Evolutionary conservation across 2,329 filamentous ascomycete genomes (phyloP), one percentile per base, ranked within the genome.

Genomic region (Hymenoscyphus scutula): DNA sequence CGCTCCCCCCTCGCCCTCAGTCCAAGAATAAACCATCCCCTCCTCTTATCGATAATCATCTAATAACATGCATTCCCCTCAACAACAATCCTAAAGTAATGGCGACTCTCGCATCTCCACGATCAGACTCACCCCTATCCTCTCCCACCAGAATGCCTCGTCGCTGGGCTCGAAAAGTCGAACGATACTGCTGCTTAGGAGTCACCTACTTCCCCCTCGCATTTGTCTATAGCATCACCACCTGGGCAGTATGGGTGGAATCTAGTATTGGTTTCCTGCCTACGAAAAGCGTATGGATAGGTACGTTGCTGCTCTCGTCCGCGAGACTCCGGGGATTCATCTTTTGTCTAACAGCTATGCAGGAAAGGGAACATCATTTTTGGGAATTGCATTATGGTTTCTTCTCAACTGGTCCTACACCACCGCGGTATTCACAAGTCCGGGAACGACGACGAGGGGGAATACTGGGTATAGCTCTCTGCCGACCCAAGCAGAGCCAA

Each of bases 231-330:
- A 84, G 89, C 61, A 77, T 97, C 68, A 94, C 92, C n/a, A 89
- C 89, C 11, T 99, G 95, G 95, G 93, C 92, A 2, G 85, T 89
- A n/a, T 97, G 90, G 83, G 92, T 97, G 8, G 84, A 93, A 70
- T 83, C 90, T 56, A 87, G 82, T 62, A 90, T 97, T 64, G 90
- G 91, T 59, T 81, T 83, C 30, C 78, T 77, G 58, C 78, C 81
- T 23, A 77, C 79, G 5, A 80, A 81, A 62, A 82, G 79, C 57
- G 74, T 75, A 17, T 87, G 84, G 83, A 80, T 84, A 71, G 85
- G 86, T 87, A 78, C 56, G 80, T 72, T 57, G 17, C 48, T 25
- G 25, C 53, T 38, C 34, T 30, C n/a, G 53, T 38, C 23, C 19
- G 48, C 51, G 5, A 48, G 8, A 7, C 23, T 1, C 29, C 19